Percentiles rank a stretch among this genome's conserved stretches.
phyloP scores from a whole-genome alignment of 148 eudicot species.

The Vaccinium vitisidaea region DNA sequence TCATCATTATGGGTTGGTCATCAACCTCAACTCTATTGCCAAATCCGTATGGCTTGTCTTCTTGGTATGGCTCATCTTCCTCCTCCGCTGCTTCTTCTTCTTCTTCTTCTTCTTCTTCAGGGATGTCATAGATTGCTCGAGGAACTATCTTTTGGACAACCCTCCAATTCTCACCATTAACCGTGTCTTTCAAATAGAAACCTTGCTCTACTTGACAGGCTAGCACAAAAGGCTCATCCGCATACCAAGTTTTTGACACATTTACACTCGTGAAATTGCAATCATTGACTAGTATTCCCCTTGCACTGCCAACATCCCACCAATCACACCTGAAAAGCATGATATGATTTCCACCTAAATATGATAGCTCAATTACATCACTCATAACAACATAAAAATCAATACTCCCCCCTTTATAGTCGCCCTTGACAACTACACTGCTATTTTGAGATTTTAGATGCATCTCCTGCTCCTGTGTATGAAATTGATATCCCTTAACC shows the following conservation, averaged over 20 bases:
- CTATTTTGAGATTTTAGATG: conserved; percentile 4
- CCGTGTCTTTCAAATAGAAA: not conserved
- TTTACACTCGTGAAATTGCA: not conserved
- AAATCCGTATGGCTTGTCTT: not conserved
- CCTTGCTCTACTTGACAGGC: not conserved
- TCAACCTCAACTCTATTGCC: not conserved
- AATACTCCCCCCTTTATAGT: conserved; percentile 8
- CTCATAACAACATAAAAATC: conserved; percentile 11
- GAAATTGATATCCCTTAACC: not conserved
- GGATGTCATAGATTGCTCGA: not conserved
- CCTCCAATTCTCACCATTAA: not conserved
- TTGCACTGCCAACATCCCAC: not conserved
- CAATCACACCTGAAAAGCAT: conserved; percentile 11
- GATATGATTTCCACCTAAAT: not conserved
- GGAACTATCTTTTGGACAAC: not conserved
- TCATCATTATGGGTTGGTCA: not conserved
- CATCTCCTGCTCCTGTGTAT: not conserved
- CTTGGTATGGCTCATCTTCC: not conserved
- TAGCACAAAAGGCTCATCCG: conserved; percentile 4
- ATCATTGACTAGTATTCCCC: not conserved
- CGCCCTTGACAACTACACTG: not conserved
- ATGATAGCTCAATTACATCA: not conserved
- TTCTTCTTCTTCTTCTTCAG: not conserved
- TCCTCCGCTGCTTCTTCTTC: not conserved
- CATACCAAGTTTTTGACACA: not conserved